Conservation (phyloP, 2,329 filamentous ascomycete genomes). For the Epichloe coenophiala region DNA sequence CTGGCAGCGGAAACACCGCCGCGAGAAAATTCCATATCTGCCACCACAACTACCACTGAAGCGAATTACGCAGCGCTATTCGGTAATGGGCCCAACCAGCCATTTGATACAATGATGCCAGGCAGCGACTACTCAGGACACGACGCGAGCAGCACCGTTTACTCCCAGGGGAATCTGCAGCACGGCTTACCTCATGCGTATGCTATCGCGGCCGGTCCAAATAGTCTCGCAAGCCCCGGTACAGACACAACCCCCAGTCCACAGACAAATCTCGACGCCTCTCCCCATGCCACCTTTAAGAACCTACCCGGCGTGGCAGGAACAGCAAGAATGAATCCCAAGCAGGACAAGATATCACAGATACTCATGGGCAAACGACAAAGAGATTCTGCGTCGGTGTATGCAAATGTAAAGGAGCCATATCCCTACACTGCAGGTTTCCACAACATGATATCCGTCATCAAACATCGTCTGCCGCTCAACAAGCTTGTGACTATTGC, state of each 20-base stretch:
- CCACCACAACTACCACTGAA: constrained; percentile 24
- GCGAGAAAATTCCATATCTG: constrained; percentile 44
- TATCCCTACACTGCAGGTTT: constrained; percentile 87
- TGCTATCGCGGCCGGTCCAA: constrained; percentile 49
- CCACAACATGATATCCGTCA: constrained; percentile 70
- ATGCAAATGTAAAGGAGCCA: constrained; percentile 77
- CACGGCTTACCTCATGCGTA: constrained; percentile 52
- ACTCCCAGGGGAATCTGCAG: constrained; percentile 44
- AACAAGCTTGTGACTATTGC: constrained; percentile 72
- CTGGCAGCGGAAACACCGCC: constrained; percentile 59
- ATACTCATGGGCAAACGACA: constrained; percentile 44
- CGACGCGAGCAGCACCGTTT: constrained; percentile 35
- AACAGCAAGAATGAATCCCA: constrained; percentile 28
- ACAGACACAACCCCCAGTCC: constrained; percentile 51
- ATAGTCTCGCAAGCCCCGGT: constrained; percentile 48
- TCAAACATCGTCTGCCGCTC: constrained; percentile 64
- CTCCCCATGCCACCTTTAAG: constrained; percentile 23
- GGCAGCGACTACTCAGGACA: constrained; percentile 39
- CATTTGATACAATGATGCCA: constrained; percentile 34
- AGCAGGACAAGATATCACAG: constrained; percentile 29
- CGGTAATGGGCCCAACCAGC: constrained; percentile 34
- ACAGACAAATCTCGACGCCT: constrained; percentile 44
- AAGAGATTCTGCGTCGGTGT: constrained; percentile 71
- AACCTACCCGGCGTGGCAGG: constrained; percentile 13
- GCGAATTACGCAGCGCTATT: constrained; percentile 33